A percentile compares a stretch with the other conserved stretches of the same genome.
Evolutionary conservation across 192 early-diverging fungal species (phyloP).

Genomic region (Coemansia sp.): DNA sequence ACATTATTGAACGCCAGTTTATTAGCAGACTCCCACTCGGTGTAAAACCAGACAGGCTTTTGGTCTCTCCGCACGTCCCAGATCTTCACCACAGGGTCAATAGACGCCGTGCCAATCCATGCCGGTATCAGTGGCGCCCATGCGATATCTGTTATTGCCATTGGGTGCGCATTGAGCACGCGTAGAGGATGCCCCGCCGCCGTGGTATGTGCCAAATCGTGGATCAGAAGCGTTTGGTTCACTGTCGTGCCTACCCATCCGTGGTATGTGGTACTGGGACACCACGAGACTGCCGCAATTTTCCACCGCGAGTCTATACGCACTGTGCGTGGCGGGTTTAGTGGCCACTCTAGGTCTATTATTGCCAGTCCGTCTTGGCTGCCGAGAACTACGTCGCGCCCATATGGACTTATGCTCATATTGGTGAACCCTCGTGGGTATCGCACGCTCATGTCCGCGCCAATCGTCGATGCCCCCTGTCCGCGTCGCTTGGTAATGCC

Average conservation of each 20-base stretch:
- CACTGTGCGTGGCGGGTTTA: slow-evolving; percentile 37
- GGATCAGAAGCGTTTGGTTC: slow-evolving; percentile 40
- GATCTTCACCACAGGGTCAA: slow-evolving; percentile 51
- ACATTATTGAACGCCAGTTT: slow-evolving; percentile 41
- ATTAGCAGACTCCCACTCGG: slow-evolving; percentile 50
- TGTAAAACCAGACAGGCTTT: slow-evolving; percentile 53
- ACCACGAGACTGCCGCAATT: slow-evolving; percentile 42
- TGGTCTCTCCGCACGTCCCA: slow-evolving; percentile 51
- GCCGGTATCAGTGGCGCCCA: slow-evolving; percentile 43
- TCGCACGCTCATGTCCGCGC: slow-evolving; percentile 31
- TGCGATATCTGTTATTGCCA: slow-evolving; percentile 48
- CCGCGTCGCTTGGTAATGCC: slow-evolving; percentile 4
- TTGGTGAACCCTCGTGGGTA: slow-evolving; percentile 43
- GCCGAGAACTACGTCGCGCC: slow-evolving; percentile 46
- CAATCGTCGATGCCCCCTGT: slow-evolving; percentile 32
- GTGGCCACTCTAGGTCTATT: slow-evolving; percentile 44
- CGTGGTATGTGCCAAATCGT: slow-evolving; percentile 40
- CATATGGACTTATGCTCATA: slow-evolving; percentile 49
- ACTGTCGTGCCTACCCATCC: slow-evolving; percentile 51
- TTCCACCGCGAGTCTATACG: slow-evolving; percentile 35
- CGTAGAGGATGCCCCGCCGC: slow-evolving; percentile 37
- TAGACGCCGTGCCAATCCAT: slow-evolving; percentile 49
- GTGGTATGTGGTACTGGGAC: slow-evolving; percentile 34
- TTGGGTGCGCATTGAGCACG: slow-evolving; percentile 37
- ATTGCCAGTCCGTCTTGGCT: slow-evolving; percentile 43